Evolutionary conservation across 805 yeast genomes (phyloP).

Genomic region (Kluyveromyces siamensis): DNA sequence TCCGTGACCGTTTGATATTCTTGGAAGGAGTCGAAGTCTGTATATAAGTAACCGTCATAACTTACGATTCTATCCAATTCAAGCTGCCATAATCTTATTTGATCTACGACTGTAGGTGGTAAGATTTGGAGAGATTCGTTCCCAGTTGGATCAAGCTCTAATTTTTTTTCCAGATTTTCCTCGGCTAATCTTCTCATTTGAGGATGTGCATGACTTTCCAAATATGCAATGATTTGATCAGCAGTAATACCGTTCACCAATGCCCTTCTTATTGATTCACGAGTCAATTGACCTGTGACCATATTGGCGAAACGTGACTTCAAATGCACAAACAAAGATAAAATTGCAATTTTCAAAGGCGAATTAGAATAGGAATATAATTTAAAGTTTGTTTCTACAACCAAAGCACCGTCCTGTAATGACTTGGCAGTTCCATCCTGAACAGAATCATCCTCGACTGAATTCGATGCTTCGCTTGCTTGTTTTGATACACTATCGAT

Average conservation of each 20-base stretch:
- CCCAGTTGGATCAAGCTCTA: conserved; percentile 44
- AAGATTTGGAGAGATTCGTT: conserved; percentile 51
- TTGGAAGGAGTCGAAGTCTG: conserved; percentile 68
- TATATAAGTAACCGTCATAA: conserved; percentile 77
- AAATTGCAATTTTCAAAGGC: conserved; percentile 88
- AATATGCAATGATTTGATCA: conserved; percentile 82
- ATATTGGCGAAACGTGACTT: conserved; percentile 80
- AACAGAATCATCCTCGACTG: conserved; percentile 22
- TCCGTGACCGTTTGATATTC: conserved; percentile 66
- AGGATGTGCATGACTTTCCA: conserved; percentile 89
- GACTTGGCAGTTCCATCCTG: conserved; percentile 17
- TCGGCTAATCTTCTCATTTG: conserved; percentile 76
- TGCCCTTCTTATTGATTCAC: conserved; percentile 86
- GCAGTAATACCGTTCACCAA: conserved; percentile 85
- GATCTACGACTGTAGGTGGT: conserved; percentile 97
- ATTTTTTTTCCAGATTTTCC: conserved; percentile 54
- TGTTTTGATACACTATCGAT: conserved; percentile 55
- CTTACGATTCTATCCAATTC: conserved; percentile 88
- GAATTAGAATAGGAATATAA: conserved; percentile 89
- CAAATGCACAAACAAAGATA: conserved; percentile 79
- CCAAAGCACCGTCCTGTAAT: conserved; percentile 54
- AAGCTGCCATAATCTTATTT: conserved; percentile 90
- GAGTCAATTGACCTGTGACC: conserved; percentile 87
- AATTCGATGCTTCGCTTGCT: conserved; percentile 8
- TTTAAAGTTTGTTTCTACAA: conserved; percentile 90